These are phyloP conservation scores for Plectosphaerella sp. DNA, from an alignment of 2,329 filamentous ascomycete genomes.

Conservation along the genomic window DNA sequence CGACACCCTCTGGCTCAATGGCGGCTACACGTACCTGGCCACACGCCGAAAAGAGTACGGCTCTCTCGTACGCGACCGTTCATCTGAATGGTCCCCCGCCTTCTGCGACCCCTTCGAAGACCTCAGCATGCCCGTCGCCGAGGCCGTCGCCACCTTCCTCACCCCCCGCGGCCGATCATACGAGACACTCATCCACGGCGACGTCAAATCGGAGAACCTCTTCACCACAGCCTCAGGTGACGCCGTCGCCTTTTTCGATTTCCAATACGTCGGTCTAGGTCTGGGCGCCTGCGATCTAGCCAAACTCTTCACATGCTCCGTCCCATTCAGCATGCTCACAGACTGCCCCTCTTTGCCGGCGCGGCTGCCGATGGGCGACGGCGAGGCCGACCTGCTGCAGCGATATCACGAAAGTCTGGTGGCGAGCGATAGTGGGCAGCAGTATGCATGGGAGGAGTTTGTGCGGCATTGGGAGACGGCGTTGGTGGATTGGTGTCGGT, in stretches of 20 bases:
- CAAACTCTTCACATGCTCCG: slow-evolving; percentile 63
- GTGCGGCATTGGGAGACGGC: slow-evolving; percentile 62
- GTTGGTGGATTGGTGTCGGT: slow-evolving; percentile 62
- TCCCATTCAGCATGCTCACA: slow-evolving; percentile 50
- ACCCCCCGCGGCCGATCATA: slow-evolving; percentile 36
- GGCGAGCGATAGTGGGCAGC: slow-evolving; percentile 4
- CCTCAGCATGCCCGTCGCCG: slow-evolving; percentile 35
- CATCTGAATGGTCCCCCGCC: slow-evolving; percentile 49
- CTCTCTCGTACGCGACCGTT: slow-evolving; percentile 36
- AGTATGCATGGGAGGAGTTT: slow-evolving; percentile 52
- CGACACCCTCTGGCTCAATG: slow-evolving; percentile 54
- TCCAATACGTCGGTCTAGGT: slow-evolving; percentile 63
- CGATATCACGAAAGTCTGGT: slow-evolving; percentile 40
- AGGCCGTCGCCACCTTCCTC: slow-evolving; percentile 48
- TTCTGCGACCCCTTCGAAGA: slow-evolving; percentile 34
- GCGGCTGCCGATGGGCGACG: slow-evolving; percentile 41
- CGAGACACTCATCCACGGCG: slow-evolving; percentile 61
- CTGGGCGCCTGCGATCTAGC: slow-evolving; percentile 62
- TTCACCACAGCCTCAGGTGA: slow-evolving; percentile 48
- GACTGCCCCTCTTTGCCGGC: slow-evolving; percentile 21
- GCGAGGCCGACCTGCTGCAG: slow-evolving; percentile 46
- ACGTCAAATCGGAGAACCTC: slow-evolving; percentile 67
- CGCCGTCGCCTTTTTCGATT: slow-evolving; percentile 61
- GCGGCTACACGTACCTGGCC: slow-evolving; percentile 65
- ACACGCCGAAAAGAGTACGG: slow-evolving; percentile 55